Conservation (phyloP, 2,329 filamentous ascomycete species). For the Xylariaceae sp. region DNA sequence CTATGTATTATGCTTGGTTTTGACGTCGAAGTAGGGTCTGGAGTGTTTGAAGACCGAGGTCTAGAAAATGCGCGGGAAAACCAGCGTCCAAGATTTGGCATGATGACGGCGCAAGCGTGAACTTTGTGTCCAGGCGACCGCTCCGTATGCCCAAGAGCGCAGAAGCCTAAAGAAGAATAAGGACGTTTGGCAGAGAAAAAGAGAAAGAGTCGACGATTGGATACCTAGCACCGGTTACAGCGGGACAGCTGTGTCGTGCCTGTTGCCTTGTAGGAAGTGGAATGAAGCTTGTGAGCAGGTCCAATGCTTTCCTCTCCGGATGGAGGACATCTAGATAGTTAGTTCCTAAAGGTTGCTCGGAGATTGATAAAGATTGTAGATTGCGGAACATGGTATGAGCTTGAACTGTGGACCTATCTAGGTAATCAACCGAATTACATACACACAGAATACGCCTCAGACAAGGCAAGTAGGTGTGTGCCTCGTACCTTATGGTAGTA, state of each 20-base stretch:
- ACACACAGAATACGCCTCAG: not conserved
- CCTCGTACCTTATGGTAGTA: not conserved
- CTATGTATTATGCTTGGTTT: constrained; percentile 4
- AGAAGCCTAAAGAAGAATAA: not conserved
- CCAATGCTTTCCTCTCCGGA: too few relatives aligned
- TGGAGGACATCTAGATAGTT: too few relatives aligned
- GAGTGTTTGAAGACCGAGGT: not conserved
- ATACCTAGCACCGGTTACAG: too few relatives aligned
- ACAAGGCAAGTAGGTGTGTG: not conserved
- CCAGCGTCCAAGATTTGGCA: constrained; percentile 17
- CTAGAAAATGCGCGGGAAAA: constrained; percentile 5
- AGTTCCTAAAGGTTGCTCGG: too few relatives aligned
- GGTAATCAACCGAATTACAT: too few relatives aligned
- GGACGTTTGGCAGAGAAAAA: not conserved
- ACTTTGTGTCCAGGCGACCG: not conserved
- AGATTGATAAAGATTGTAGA: too few relatives aligned
- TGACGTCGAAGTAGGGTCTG: not conserved
- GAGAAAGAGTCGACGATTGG: too few relatives aligned
- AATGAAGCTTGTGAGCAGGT: too few relatives aligned
- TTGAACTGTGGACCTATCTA: too few relatives aligned
- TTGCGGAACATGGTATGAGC: too few relatives aligned
- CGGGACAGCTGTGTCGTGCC: too few relatives aligned
- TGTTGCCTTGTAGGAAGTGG: too few relatives aligned
- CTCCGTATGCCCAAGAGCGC: not conserved
- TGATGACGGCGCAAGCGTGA: constrained; percentile 2